Base-by-base conservation (phyloP, 352 stramenopile genomes). In the Phytophthora pisi region DNA sequence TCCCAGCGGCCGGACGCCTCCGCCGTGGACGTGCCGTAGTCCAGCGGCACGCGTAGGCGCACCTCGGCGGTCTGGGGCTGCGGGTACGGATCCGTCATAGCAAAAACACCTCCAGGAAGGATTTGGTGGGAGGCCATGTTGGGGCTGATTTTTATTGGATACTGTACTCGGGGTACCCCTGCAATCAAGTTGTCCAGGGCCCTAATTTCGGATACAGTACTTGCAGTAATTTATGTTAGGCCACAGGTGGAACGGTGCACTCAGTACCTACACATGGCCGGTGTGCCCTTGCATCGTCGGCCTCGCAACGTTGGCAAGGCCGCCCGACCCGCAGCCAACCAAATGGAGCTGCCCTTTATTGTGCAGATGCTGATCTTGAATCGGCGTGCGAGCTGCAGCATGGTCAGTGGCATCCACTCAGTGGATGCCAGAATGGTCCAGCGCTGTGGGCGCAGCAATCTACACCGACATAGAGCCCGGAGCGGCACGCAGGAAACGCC, bases 1-100 rank as follows among this genome's bases (percentile, higher is more conserved):
- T 94, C 88, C 86, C 88, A 96, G 54, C 82, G 83, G 5, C 61
- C 74, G 10, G 67, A 43, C 23, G 74, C 42, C 15, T 78, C 77
- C 46, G 30, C 18, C 8, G 57, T 59, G 34, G 86, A 80, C 26
- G 78, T 79, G 57, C 81, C 82, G 65, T 88, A 86, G 59, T 79
- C 65, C n/a, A 79, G 55, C 34, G 79, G 79, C 52, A 75, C 60
- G 30, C 62, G 75, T 51, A 75, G 43, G 34, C 74, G 64, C 40
- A 78, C 7, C 60, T 77, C 64, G 16, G 73, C 73, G 3, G 72
- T 79, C 65, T 79, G 72, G 16, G 72, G 68, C 49, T 71, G 68
- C 26, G 68, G 68, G 50, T 79, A 77, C 13, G 69, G 64, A 30
- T 79, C 72, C 15, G 52, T 66, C 72, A 77, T 40, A 72, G n/a